A percentile compares a stretch with the other conserved stretches of the same genome.
phyloP scores from a whole-genome alignment of 169 alveolate species.

The Plasmodium gonderi region DNA sequence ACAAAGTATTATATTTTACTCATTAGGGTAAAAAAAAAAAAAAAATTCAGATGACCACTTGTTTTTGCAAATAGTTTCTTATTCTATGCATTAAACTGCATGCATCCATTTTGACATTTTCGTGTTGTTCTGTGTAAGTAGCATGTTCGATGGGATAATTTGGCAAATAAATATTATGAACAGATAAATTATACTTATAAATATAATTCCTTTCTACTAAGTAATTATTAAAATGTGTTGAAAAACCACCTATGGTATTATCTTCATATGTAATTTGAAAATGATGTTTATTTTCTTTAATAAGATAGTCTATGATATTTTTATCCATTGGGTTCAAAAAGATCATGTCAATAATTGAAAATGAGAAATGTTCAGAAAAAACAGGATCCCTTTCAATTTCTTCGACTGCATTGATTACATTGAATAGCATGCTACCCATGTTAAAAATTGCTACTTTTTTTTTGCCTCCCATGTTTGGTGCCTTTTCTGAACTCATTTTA shows the following conservation, averaged over 20 bases:
- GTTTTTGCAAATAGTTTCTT: slow-evolving; percentile 2
- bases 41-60: neutral
- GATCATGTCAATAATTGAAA: slow-evolving; percentile 61
- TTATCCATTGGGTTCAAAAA: slow-evolving; percentile 63
- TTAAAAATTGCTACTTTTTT: slow-evolving; percentile 32
- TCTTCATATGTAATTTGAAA: slow-evolving; percentile 51
- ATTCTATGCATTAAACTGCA: slow-evolving; percentile 3
- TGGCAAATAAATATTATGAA: slow-evolving; percentile 60
- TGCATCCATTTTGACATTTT: slow-evolving; percentile 14
- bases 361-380: slow-evolving; percentile 9
- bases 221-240: slow-evolving; percentile 64
- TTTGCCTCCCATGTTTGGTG: neutral
- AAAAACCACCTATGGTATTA: slow-evolving; percentile 61
- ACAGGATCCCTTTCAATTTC: slow-evolving; percentile 22
- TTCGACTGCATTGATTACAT: slow-evolving; percentile 47
- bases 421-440: slow-evolving; percentile 69
- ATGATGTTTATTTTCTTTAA: slow-evolving; percentile 31
- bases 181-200: neutral
- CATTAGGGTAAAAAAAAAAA: neutral
- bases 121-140: slow-evolving; percentile 29
- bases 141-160: slow-evolving; percentile 46
- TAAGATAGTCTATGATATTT: slow-evolving; percentile 31
- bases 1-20: too few species aligned
- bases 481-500: slow-evolving; percentile 6
- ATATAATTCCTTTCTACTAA: slow-evolving; percentile 48